Percentiles rank a stretch among this genome's conserved stretches.
These are phyloP conservation scores for Aciculoconidium aculeatum DNA, from an alignment of 805 yeast species.

Conservation along the genomic window DNA sequence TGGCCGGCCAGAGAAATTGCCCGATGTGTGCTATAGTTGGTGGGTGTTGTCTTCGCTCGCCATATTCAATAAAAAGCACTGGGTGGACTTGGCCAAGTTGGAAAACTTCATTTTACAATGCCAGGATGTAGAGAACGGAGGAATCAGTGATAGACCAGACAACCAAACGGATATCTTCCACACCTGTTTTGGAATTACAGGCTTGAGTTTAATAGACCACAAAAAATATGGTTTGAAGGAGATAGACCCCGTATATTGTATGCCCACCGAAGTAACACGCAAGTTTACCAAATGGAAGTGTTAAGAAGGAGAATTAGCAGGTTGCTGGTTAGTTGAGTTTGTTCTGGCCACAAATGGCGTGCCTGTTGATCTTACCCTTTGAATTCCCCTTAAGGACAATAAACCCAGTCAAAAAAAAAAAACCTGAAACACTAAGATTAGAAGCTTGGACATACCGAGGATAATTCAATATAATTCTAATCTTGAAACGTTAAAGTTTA, in stretches of 20 bases:
- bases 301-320: background rate
- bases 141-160: slow-evolving; percentile 87
- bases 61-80: slow-evolving; percentile 58
- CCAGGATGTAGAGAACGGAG: slow-evolving; percentile 79
- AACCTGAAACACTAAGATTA: too few species aligned
- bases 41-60: slow-evolving; percentile 85
- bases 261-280: slow-evolving; percentile 51
- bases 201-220: slow-evolving; percentile 68
- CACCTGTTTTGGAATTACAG: slow-evolving; percentile 86
- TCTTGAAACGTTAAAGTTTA: too few species aligned
- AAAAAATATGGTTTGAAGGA: slow-evolving; percentile 44
- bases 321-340: background rate
- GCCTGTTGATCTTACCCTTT: too few species aligned
- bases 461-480: too few species aligned
- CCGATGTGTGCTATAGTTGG: slow-evolving; percentile 98
- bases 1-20: slow-evolving; percentile 92
- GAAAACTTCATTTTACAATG: slow-evolving; percentile 63
- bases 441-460: too few species aligned
- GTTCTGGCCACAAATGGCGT: background rate
- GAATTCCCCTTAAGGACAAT: too few species aligned
- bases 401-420: too few species aligned
- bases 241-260: slow-evolving; percentile 83
- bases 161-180: slow-evolving; percentile 92
- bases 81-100: slow-evolving; percentile 69
- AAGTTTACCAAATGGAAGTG: slow-evolving; percentile 23